These are phyloP conservation scores for Eucalyptus polyanthemos DNA, from an alignment of 345 rosid genomes.

Conservation along the genomic window DNA sequence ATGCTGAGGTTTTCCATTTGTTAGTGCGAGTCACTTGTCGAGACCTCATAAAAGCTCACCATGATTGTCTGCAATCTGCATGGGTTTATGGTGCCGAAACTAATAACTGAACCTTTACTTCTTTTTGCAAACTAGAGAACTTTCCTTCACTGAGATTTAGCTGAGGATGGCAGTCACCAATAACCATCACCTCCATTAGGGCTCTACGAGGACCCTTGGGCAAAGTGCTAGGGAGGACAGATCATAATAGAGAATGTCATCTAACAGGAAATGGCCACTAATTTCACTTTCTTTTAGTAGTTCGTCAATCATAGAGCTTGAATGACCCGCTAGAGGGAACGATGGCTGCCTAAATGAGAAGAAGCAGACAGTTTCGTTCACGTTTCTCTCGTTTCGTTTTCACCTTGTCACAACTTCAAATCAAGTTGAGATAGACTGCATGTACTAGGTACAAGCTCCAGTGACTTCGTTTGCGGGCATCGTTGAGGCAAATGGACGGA, in stretches of 20 bases:
- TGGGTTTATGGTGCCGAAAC: neutral
- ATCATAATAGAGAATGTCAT: neutral
- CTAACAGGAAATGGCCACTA: neutral
- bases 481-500: neutral
- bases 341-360: neutral
- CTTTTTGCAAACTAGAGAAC: neutral
- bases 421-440: neutral
- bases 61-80: neutral
- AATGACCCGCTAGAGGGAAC: neutral
- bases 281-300: neutral
- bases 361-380: neutral
- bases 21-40: neutral
- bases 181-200: neutral
- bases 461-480: neutral
- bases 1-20: neutral
- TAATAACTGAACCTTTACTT: neutral
- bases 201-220: neutral
- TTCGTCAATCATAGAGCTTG: neutral
- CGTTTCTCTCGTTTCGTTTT: neutral
- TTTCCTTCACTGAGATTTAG: neutral
- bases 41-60: neutral
- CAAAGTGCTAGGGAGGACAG: neutral
- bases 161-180: neutral
- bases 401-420: neutral
- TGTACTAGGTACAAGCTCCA: neutral